A percentile compares a stretch with the other conserved stretches of the same genome.
These are phyloP conservation scores for Fusarium sp. DNA, from an alignment of 2,329 filamentous ascomycete genomes.

Conservation along the genomic window DNA sequence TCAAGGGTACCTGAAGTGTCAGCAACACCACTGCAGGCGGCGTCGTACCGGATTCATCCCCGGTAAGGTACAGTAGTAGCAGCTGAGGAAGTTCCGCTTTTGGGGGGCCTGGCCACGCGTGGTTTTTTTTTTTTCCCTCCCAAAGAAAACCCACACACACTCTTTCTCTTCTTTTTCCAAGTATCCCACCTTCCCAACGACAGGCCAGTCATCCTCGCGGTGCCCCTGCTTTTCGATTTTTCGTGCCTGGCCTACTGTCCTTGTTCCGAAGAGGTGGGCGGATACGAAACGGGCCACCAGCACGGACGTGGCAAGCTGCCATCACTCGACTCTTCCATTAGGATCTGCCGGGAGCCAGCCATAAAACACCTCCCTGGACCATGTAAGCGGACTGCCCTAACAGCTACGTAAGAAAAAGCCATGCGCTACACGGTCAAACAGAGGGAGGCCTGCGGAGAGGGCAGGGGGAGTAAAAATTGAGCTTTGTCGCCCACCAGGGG, in stretches of 20 bases:
- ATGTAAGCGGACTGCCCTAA: constrained; percentile 34
- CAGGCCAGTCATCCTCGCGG: constrained; percentile 7
- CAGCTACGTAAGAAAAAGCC: constrained; percentile 19
- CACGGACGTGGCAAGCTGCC: constrained; percentile 43
- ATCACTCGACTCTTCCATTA: constrained; percentile 31
- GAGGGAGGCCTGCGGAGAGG: constrained; percentile 19
- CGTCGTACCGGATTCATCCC: constrained; percentile 38
- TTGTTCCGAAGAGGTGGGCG: constrained; percentile 22
- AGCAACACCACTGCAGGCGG: constrained; percentile 21
- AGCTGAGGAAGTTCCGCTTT: constrained; percentile 30
- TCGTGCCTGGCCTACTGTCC: constrained; percentile 30
- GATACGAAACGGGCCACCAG: constrained; percentile 30
- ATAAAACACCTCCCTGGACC: constrained; percentile 26
- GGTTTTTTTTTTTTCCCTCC: constrained; percentile 40
- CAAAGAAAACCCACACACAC: constrained; percentile 19
- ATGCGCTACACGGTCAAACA: constrained; percentile 20
- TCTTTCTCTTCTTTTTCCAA: not conserved
- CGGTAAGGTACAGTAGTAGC: constrained; percentile 8
- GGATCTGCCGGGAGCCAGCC: constrained; percentile 39
- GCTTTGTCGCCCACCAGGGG: constrained; percentile 30
- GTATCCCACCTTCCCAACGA: constrained; percentile 10
- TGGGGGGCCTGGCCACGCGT: constrained; percentile 33
- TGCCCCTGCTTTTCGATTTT: constrained; percentile 22
- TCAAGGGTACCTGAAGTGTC: constrained; percentile 17
- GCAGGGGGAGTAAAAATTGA: constrained; percentile 20